phyloP scores from a whole-genome alignment of 2,329 filamentous ascomycete species.

The Talaromyces pinophilus region DNA sequence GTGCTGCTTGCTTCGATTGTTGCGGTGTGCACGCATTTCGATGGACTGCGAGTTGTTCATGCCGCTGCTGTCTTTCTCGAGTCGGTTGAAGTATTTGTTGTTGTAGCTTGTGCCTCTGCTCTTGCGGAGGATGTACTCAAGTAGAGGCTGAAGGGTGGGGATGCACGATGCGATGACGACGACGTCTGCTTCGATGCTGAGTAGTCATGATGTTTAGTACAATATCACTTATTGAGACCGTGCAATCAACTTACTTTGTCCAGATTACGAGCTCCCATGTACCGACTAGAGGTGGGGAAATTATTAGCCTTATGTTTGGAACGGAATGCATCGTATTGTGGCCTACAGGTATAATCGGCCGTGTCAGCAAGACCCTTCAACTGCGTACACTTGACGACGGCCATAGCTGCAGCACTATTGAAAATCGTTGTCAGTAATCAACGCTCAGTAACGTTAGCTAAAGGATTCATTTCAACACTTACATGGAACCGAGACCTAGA shows the following conservation, averaged over 20 bases:
- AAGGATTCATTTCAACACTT: constrained; percentile 17
- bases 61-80: constrained; percentile 20
- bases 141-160: constrained; percentile 36
- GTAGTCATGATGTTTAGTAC: background rate
- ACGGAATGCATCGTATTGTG: constrained; percentile 3
- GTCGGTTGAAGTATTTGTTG: constrained; percentile 21
- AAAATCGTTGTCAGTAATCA: background rate
- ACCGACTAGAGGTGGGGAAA: constrained; percentile 30
- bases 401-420: constrained; percentile 33
- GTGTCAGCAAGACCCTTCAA: constrained; percentile 31
- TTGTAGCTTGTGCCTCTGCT: constrained; percentile 18
- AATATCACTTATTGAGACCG: background rate
- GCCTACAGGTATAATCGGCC: constrained; percentile 37
- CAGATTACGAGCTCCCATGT: constrained; percentile 49
- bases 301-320: background rate
- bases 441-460: background rate
- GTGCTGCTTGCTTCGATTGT: constrained; percentile 15
- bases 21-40: constrained; percentile 16
- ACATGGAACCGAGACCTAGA: constrained; percentile 33
- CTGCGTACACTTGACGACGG: constrained; percentile 36
- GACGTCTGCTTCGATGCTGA: constrained; percentile 35
- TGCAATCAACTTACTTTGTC: constrained; percentile 42
- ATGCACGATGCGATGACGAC: constrained; percentile 40
- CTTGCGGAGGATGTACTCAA: constrained; percentile 29
- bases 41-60: constrained; percentile 16